These are phyloP conservation scores for Dactylellina leptospora DNA, from an alignment of 2,329 filamentous ascomycete genomes.

Conservation along the genomic window DNA sequence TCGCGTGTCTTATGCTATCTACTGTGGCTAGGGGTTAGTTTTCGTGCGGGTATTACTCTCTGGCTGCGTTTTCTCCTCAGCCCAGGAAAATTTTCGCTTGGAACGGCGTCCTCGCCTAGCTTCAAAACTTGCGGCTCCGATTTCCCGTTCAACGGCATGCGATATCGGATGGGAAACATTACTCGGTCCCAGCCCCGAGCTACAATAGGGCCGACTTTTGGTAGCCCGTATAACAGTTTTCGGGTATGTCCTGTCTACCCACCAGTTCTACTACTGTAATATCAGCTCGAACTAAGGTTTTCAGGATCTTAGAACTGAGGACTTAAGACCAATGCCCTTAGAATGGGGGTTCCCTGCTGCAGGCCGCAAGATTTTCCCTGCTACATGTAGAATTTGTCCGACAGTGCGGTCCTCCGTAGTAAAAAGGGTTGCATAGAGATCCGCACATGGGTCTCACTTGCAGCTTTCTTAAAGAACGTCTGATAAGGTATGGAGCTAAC, in stretches of 20 bases:
- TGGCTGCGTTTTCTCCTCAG: conserved; percentile 6
- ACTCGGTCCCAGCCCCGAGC: conserved; percentile 1
- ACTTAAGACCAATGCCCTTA: conserved; percentile 13
- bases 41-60: neutral
- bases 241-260: conserved; percentile 21
- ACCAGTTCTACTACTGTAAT: conserved; percentile 17
- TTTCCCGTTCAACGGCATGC: conserved; percentile 18
- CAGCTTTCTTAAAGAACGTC: conserved; percentile 21
- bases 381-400: conserved; percentile 32
- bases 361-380: conserved; percentile 24
- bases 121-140: conserved; percentile 17
- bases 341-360: conserved; percentile 41
- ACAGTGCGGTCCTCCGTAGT: conserved; percentile 3
- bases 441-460: conserved; percentile 7
- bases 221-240: neutral
- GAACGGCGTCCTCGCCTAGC: conserved; percentile 46
- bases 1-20: no score
- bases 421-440: conserved; percentile 6
- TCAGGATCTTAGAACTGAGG: conserved; percentile 5
- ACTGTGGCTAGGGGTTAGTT: conserved; percentile 14
- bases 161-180: conserved; percentile 41
- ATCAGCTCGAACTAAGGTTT: conserved; percentile 25
- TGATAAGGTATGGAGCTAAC: conserved; percentile 45
- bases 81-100: conserved; percentile 36
- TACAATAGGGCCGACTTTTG: neutral